These are phyloP conservation scores for Dothistroma pini DNA, from an alignment of 2,329 filamentous ascomycete genomes.

Conservation along the genomic window DNA sequence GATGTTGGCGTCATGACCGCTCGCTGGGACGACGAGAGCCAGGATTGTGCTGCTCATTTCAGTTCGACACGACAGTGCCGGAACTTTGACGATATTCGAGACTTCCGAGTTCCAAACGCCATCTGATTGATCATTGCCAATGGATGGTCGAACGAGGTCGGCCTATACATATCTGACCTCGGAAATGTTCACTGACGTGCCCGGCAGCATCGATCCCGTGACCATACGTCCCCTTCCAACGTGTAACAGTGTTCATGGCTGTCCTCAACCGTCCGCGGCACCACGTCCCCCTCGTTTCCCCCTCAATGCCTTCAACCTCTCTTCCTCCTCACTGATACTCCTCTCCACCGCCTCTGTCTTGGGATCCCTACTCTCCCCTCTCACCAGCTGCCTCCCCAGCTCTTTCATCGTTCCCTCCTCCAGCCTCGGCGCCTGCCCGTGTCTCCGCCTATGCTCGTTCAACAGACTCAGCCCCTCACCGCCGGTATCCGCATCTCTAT, in stretches of 20 bases:
- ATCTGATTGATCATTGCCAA: too few species aligned
- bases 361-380: conserved; percentile 26
- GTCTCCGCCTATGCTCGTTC: conserved; percentile 53
- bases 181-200: too few species aligned
- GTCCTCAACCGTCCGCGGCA: not conserved
- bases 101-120: not conserved
- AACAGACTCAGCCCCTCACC: conserved; percentile 49
- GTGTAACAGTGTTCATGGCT: too few species aligned
- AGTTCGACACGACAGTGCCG: conserved; percentile 3
- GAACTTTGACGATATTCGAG: conserved; percentile 1
- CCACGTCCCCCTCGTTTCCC: conserved; percentile 25
- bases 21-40: not conserved
- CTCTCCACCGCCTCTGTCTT: conserved; percentile 9
- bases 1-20: conserved; percentile 2
- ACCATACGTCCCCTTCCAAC: too few species aligned
- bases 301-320: conserved; percentile 32
- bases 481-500: conserved; percentile 55
- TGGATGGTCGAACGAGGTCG: too few species aligned
- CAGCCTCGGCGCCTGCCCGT: conserved; percentile 48
- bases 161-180: too few species aligned
- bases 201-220: too few species aligned
- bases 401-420: conserved; percentile 40
- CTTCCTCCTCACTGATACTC: conserved; percentile 20
- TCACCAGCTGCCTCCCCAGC: conserved; percentile 31
- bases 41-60: not conserved